Evolutionary conservation across 2,329 filamentous ascomycete species (phyloP).

Genomic region (Fusarium annulatum): DNA sequence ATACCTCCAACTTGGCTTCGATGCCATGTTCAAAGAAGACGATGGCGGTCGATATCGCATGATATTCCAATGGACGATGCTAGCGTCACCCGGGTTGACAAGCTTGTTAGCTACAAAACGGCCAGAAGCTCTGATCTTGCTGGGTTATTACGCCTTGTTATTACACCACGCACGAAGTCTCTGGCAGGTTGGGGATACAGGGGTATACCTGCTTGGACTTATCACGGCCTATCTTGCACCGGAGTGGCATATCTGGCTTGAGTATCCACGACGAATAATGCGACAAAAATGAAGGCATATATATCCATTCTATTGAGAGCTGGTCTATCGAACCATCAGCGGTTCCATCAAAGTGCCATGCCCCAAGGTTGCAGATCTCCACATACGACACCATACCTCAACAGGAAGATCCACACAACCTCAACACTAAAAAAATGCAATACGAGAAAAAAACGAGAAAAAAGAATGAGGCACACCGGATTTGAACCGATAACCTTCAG

Average conservation of each 20-base stretch:
- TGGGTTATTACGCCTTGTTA: slow-evolving; percentile 25
- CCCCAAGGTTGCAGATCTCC: background rate
- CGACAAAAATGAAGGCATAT: background rate
- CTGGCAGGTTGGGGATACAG: slow-evolving; percentile 24
- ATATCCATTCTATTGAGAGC: background rate
- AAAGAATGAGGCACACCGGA: slow-evolving; percentile 3
- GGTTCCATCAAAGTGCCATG: background rate
- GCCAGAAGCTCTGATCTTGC: slow-evolving; percentile 1
- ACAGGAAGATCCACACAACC: background rate
- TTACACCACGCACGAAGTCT: slow-evolving; percentile 13
- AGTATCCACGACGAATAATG: slow-evolving; percentile 2
- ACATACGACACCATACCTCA: background rate
- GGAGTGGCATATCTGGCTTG: slow-evolving; percentile 25
- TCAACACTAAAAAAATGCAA: background rate
- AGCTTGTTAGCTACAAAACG: background rate
- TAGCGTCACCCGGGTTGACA: slow-evolving; percentile 4
- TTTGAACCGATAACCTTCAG: slow-evolving; percentile 6
- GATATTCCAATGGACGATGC: slow-evolving; percentile 34
- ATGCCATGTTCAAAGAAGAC: background rate
- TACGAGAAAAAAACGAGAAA: background rate
- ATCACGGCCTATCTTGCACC: slow-evolving; percentile 10
- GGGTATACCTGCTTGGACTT: slow-evolving; percentile 5
- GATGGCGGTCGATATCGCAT: background rate
- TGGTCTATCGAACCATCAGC: fast-evolving
- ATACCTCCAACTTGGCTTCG: slow-evolving; percentile 22